Base-by-base conservation (phyloP, 345 rosid genomes). In the Gossypium rotundifolium region DNA sequence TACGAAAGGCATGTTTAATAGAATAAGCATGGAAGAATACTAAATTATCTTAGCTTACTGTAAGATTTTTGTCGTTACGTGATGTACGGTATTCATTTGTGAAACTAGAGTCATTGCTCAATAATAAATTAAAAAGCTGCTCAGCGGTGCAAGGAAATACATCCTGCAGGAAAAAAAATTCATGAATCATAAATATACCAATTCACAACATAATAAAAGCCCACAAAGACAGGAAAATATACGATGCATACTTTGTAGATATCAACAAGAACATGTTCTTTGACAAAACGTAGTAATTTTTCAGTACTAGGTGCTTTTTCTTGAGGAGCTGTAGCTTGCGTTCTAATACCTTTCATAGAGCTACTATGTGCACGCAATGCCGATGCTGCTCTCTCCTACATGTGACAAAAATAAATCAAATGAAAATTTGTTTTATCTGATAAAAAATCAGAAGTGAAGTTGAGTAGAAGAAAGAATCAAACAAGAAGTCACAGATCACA, bases 351-450 rank as follows among this genome's bases (percentile, higher is more conserved):
- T 83, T 78, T 90, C 68, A 89, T 77, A 73, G 99, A 95, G 79
- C 96, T 93, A 82, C 99, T 93, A 55, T 88, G 90, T 49, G 99
- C 99, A 84, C 98, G 96, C 61, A 95, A 78, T 48, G 87, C 97
- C 49, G 97, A 95, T 66, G 91, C 93, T 71, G 88, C 94, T 76
- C 81, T 84, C 80, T 91, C 99, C 99, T 95, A 81, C 68, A 84
- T 16, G 55, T 53, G 75, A 63, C 65, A 54, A 84, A 74, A 80
- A 76, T 51, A 53, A 40, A 78, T 64, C 23, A 68, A 46, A 53
- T 63, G 59, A 22, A 64, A 52, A 4, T 29, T 52, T 25, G 25
- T 42, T 61, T 23, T 58, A 49, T 44, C 49, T 14, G 61, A 60
- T 57, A 38, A 48, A 65, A 33, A 5, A 33, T 5, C 7, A 1